These are phyloP conservation scores for Phoma sp. DNA, from an alignment of 2,329 filamentous ascomycete genomes.

Conservation along the genomic window DNA sequence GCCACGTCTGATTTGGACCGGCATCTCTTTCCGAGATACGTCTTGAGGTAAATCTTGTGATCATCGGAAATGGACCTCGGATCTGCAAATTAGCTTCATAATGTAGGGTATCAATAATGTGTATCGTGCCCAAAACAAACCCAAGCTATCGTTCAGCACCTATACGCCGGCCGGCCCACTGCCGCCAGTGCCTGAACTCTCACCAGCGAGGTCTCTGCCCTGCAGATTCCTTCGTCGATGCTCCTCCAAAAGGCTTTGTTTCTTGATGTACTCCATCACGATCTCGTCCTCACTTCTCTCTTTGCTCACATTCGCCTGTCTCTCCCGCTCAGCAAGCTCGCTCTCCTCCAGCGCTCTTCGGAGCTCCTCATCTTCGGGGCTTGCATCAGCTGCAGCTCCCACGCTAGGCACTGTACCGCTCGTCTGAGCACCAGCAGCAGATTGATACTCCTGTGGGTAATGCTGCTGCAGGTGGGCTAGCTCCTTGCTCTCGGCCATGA, in stretches of 20 bases:
- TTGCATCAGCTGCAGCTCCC: not conserved
- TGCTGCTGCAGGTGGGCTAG: slow-evolving; percentile 34
- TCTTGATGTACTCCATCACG: slow-evolving; percentile 77
- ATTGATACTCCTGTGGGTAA: slow-evolving; percentile 26
- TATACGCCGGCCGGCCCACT: not conserved
- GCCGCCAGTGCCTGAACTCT: not conserved
- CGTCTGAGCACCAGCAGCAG: slow-evolving; percentile 13
- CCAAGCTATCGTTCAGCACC: too few species aligned
- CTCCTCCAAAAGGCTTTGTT: slow-evolving; percentile 71
- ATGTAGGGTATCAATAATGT: not conserved
- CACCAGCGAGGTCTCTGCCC: slow-evolving; percentile 1
- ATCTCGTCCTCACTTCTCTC: slow-evolving; percentile 69
- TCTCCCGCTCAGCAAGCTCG: slow-evolving; percentile 39
- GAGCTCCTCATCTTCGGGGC: slow-evolving; percentile 30
- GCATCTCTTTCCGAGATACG: too few species aligned
- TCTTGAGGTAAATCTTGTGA: too few species aligned
- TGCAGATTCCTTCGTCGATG: slow-evolving; percentile 17
- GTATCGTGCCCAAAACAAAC: not conserved
- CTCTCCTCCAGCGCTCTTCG: slow-evolving; percentile 37
- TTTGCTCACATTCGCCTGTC: slow-evolving; percentile 50
- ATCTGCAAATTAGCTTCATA: too few species aligned
- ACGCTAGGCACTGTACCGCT: slow-evolving; percentile 13
- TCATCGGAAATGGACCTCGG: too few species aligned
- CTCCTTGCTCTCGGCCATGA: slow-evolving; percentile 44
- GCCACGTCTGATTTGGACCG: too few species aligned